Conservation (phyloP, 352 stramenopile genomes). For the Albugo laibachii region DNA sequence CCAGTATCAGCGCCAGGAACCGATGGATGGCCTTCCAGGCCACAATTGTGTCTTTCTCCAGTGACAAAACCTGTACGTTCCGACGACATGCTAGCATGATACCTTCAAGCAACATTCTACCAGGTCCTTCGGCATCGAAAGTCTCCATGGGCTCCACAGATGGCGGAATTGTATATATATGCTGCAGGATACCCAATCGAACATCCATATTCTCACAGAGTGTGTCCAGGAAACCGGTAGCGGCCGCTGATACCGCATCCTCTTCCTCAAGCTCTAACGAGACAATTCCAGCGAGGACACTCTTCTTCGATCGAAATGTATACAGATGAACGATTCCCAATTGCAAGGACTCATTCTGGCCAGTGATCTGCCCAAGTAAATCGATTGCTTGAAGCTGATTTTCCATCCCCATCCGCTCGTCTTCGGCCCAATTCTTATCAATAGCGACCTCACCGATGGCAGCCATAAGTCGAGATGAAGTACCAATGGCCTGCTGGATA, state of each 20-base stretch:
- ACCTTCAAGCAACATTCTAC: slow-evolving; percentile 27
- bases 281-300: slow-evolving; percentile 32
- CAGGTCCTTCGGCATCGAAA: slow-evolving; percentile 8
- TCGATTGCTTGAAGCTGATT: slow-evolving; percentile 41
- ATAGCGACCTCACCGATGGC: slow-evolving; percentile 42
- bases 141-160: slow-evolving; percentile 8
- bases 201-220: slow-evolving; percentile 37
- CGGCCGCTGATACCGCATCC: slow-evolving; percentile 29
- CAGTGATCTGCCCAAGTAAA: slow-evolving; percentile 28
- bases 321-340: slow-evolving; percentile 48
- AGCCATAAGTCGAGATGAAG: slow-evolving; percentile 33
- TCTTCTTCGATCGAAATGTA: slow-evolving; percentile 18
- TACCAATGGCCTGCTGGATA: slow-evolving; percentile 41
- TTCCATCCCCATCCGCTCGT: slow-evolving; percentile 7
- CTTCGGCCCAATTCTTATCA: slow-evolving; percentile 15
- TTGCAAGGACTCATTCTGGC: slow-evolving; percentile 37
- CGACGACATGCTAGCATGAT: slow-evolving; percentile 18
- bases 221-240: slow-evolving; percentile 29
- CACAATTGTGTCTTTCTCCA: slow-evolving; percentile 5
- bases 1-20: slow-evolving; percentile 19
- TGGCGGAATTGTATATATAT: slow-evolving; percentile 24
- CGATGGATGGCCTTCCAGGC: slow-evolving; percentile 54
- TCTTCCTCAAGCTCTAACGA: slow-evolving; percentile 37
- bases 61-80: background rate
- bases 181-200: slow-evolving; percentile 49